A percentile compares a stretch with the other conserved stretches of the same genome.
phyloP scores from a whole-genome alignment of 768 basidiomycete species.

The Russula ochroleuca region DNA sequence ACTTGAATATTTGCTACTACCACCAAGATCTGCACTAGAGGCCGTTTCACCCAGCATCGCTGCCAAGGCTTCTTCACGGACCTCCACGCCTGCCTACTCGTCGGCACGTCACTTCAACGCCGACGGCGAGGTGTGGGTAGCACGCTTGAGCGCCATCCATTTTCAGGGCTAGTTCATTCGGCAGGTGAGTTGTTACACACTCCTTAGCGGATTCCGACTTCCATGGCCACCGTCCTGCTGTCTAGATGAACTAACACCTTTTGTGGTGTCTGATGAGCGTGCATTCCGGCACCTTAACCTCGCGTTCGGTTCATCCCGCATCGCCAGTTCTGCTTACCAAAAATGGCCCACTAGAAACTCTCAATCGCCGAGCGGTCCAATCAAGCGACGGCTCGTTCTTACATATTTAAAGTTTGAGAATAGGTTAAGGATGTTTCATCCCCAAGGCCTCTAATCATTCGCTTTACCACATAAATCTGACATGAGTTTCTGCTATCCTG shows the following conservation, averaged over 20 bases:
- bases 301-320: constrained; percentile 67
- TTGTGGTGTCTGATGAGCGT: constrained; percentile 82
- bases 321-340: constrained; percentile 71
- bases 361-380: constrained; percentile 53
- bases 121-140: constrained; percentile 80
- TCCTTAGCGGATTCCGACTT: constrained; percentile 83
- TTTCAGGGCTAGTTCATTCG: constrained; percentile 89
- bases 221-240: constrained; percentile 86
- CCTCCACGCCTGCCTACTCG: constrained; percentile 77
- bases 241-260: constrained; percentile 85
- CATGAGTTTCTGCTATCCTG: constrained; percentile 62
- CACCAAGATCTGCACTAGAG: constrained; percentile 85
- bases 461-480: constrained; percentile 64
- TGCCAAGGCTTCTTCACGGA: constrained; percentile 75
- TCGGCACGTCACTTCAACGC: constrained; percentile 65
- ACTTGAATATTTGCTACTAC: constrained; percentile 82
- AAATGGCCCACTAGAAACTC: constrained; percentile 69
- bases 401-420: constrained; percentile 68
- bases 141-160: constrained; percentile 87
- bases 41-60: constrained; percentile 69
- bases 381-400: constrained; percentile 50
- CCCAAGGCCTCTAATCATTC: constrained; percentile 59
- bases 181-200: constrained; percentile 88
- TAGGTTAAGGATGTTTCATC: constrained; percentile 74
- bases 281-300: constrained; percentile 79